A percentile compares a stretch with the other conserved stretches of the same genome.
Conservation (phyloP, 441 rosid genomes). For the Populus hybrid region DNA sequence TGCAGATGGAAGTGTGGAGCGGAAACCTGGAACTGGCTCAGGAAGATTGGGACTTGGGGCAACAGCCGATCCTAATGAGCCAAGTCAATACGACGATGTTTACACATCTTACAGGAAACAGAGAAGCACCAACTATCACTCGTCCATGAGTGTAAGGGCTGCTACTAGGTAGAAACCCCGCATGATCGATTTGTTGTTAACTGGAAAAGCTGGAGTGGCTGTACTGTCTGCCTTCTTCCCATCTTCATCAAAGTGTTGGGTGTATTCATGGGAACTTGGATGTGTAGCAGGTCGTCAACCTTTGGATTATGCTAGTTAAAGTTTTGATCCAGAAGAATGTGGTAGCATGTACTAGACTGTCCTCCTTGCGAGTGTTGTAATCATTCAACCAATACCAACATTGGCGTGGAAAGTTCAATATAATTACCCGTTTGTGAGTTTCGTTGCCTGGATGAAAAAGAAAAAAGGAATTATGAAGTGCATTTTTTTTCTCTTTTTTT, state of each 20-base stretch:
- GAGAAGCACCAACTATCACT: slow-evolving; percentile 84
- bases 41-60: slow-evolving; percentile 97
- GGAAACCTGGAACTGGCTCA: slow-evolving; percentile 57
- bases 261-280: not conserved
- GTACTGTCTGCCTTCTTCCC: not conserved
- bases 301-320: not conserved
- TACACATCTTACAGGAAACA: slow-evolving; percentile 92
- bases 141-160: slow-evolving; percentile 90
- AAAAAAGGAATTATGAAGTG: no score
- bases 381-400: no score
- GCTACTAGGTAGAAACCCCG: slow-evolving; percentile 41
- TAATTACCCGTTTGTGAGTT: no score
- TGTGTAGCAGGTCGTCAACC: not conserved
- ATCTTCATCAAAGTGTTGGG: not conserved
- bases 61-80: slow-evolving; percentile 81
- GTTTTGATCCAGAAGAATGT: not conserved
- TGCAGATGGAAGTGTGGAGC: slow-evolving; percentile 77
- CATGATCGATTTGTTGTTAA: not conserved
- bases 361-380: not conserved
- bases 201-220: not conserved
- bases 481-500: no score
- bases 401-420: no score
- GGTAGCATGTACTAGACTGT: not conserved
- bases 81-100: slow-evolving; percentile 89
- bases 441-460: no score